Percentiles rank a stretch among this genome's conserved stretches.
Evolutionary conservation across 2,329 filamentous ascomycete genomes (phyloP).

Genomic region (Nemania serpens): DNA sequence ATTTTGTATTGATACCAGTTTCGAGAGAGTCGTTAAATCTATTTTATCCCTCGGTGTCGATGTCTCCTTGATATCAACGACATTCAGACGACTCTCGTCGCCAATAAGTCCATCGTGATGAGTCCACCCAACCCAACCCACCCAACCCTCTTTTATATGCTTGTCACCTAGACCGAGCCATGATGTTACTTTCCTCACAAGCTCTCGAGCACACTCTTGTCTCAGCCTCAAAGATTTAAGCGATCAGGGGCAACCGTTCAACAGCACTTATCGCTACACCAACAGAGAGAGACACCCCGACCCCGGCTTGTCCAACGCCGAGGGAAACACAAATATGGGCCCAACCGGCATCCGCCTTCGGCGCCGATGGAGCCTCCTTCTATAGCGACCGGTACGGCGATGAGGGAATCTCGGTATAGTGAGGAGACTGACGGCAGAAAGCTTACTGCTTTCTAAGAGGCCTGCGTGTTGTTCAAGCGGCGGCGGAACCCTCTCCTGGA

Average conservation of each 20-base stretch:
- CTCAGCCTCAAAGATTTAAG: constrained; percentile 4
- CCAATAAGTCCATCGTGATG: constrained; percentile 14
- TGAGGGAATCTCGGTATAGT: constrained; percentile 40
- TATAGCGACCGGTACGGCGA: constrained; percentile 37
- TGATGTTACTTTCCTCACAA: constrained; percentile 14
- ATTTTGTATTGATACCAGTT: no score
- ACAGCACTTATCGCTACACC: background rate
- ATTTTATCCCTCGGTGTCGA: background rate
- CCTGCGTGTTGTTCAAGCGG: constrained; percentile 23
- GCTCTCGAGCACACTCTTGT: constrained; percentile 7
- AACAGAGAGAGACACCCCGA: constrained; percentile 4
- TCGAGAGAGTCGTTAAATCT: background rate
- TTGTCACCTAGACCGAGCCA: constrained; percentile 40
- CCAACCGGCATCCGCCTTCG: constrained; percentile 27
- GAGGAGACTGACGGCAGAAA: constrained; percentile 28
- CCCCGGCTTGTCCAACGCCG: constrained; percentile 23
- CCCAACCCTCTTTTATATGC: background rate
- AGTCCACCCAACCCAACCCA: constrained; percentile 12
- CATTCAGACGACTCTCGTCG: constrained; percentile 12
- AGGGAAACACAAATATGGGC: constrained; percentile 28
- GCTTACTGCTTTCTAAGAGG: constrained; percentile 33
- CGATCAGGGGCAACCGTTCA: background rate
- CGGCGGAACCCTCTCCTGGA: constrained; percentile 49
- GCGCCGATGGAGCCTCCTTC: constrained; percentile 25
- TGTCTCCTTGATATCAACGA: background rate